A percentile compares a stretch with the other conserved stretches of the same genome.
These are phyloP conservation scores for Aureococcus anophagefferens DNA, from an alignment of 108 stramenopile genomes.

Conservation along the genomic window DNA sequence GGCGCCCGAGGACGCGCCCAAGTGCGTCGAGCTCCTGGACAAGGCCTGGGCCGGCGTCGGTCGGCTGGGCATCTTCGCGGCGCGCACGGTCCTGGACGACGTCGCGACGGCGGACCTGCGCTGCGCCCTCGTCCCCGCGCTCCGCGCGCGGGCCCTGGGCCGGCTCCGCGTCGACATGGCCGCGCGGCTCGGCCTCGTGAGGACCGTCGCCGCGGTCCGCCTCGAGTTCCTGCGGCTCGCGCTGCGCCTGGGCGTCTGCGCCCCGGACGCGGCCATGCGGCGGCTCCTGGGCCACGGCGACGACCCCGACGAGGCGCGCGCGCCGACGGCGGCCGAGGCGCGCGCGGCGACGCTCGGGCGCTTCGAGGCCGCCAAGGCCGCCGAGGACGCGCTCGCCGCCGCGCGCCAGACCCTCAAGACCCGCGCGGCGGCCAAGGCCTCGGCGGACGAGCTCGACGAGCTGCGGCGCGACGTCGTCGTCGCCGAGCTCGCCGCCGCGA, in stretches of 20 bases:
- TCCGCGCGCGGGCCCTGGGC: neutral
- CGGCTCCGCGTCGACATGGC: conserved; percentile 2
- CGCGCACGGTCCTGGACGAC: conserved; percentile 10
- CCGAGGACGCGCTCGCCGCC: no score
- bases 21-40: no score
- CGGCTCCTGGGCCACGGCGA: neutral
- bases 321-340: no score
- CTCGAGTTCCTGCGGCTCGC: neutral
- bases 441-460: no score
- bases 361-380: no score
- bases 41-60: neutral
- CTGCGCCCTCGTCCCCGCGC: neutral
- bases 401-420: no score
- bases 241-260: neutral
- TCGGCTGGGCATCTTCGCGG: conserved; percentile 1
- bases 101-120: conserved; percentile 6
- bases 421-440: no score
- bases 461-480: no score
- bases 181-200: neutral
- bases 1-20: no score
- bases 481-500: no score
- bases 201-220: neutral
- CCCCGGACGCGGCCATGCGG: conserved; percentile 1
- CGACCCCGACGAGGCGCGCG: neutral
- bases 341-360: no score